Conservation (phyloP, 495 filamentous ascomycete species). For the Aspergillus hancockii region DNA sequence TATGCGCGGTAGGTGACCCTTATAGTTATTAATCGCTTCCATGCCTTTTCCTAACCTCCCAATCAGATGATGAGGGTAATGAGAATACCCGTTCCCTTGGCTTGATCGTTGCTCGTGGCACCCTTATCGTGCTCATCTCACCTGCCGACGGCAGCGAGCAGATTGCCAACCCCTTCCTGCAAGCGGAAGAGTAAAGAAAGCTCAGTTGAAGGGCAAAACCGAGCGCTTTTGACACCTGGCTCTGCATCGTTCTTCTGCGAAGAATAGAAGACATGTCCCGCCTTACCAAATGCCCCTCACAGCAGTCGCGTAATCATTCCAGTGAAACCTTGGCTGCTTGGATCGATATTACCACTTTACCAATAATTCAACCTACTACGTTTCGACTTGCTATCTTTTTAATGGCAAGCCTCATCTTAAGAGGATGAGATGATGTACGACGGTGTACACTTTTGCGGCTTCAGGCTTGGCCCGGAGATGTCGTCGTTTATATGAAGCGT, state of each 20-base stretch:
- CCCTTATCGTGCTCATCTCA: slow-evolving; percentile 86
- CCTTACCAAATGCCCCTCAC: background rate
- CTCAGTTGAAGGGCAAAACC: background rate
- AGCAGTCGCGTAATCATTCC: background rate
- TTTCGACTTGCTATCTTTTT: background rate
- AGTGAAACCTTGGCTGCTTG: background rate
- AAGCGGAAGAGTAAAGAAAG: slow-evolving; percentile 57
- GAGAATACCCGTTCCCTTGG: slow-evolving; percentile 80
- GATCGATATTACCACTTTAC: background rate
- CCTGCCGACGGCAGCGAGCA: slow-evolving; percentile 93
- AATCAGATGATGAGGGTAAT: slow-evolving; percentile 84
- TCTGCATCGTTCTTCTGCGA: background rate
- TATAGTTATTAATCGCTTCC: background rate
- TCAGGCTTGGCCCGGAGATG: background rate
- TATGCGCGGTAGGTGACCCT: slow-evolving; percentile 66
- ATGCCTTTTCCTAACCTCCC: slow-evolving; percentile 18
- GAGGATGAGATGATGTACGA: background rate
- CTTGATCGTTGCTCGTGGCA: slow-evolving; percentile 88
- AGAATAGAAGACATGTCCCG: background rate
- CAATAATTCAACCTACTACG: background rate
- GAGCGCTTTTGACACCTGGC: background rate
- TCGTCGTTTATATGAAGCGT: background rate
- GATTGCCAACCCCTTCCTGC: slow-evolving; percentile 90
- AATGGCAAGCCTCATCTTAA: background rate
- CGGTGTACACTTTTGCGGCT: background rate